These are phyloP conservation scores for Phytophthora idaei DNA, from an alignment of 352 stramenopile species.

Conservation along the genomic window DNA sequence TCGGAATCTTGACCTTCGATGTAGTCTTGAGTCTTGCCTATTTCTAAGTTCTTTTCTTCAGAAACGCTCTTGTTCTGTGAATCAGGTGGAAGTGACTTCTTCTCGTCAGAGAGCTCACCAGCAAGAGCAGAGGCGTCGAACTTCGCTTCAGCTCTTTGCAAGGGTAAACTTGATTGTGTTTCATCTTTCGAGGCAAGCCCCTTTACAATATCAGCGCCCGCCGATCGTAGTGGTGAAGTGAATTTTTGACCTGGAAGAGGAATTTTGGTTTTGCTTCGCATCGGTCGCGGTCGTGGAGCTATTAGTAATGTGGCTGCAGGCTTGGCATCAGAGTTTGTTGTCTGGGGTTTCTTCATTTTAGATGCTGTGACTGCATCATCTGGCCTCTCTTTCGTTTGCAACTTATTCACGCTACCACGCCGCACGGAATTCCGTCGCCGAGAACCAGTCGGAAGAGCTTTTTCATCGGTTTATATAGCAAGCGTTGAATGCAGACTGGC, in stretches of 20 bases:
- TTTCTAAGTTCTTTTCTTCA: not conserved
- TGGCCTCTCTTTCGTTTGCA: not conserved
- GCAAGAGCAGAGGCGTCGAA: not conserved
- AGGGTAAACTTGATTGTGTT: not conserved
- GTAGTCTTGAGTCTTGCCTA: not conserved
- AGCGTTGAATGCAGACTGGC: slow-evolving; percentile 34
- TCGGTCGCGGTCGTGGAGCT: slow-evolving; percentile 24
- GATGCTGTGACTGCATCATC: not conserved
- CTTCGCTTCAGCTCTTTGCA: slow-evolving; percentile 9
- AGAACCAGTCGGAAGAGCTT: not conserved
- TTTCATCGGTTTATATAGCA: slow-evolving; percentile 4
- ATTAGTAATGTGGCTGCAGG: not conserved
- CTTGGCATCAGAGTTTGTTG: slow-evolving; percentile 4
- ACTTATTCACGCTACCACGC: no score
- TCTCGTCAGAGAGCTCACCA: not conserved
- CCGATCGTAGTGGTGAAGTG: slow-evolving; percentile 12
- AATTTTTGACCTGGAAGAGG: slow-evolving; percentile 25
- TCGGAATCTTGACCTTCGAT: slow-evolving; percentile 1
- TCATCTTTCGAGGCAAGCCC: not conserved
- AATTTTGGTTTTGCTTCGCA: slow-evolving; percentile 41
- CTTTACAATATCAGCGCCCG: slow-evolving; percentile 22
- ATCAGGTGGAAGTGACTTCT: not conserved
- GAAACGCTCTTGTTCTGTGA: not conserved
- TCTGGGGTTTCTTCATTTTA: not conserved
- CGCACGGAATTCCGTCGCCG: slow-evolving; percentile 1